These are phyloP conservation scores for Kuraishia piskuri DNA, from an alignment of 805 yeast genomes.

Conservation along the genomic window DNA sequence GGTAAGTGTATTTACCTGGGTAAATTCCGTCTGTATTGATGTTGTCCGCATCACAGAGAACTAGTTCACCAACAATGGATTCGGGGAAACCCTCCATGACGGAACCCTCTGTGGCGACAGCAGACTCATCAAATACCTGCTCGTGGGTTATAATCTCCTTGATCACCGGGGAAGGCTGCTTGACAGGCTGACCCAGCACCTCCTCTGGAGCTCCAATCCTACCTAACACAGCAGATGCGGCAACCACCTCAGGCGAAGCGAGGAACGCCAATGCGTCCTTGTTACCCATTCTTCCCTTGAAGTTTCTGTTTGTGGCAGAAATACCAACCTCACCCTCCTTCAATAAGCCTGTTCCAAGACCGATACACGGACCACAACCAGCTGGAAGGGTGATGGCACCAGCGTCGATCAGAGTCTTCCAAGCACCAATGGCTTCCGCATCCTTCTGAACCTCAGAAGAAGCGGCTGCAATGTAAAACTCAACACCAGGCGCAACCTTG, in stretches of 20 bases:
- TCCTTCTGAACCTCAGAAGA: constrained; percentile 88
- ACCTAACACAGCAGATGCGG: constrained; percentile 96
- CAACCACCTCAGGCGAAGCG: constrained; percentile 97
- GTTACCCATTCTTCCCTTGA: constrained; percentile 99
- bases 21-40: constrained; percentile 98
- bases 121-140: constrained; percentile 17
- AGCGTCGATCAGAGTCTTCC: constrained; percentile 83
- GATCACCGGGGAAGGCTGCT: constrained; percentile 39
- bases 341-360: constrained; percentile 88
- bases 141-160: constrained; percentile 27
- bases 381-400: constrained; percentile 96
- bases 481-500: constrained; percentile 82
- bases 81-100: constrained; percentile 89
- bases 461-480: constrained; percentile 97
- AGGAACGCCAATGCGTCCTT: constrained; percentile 92
- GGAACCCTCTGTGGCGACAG: constrained; percentile 44
- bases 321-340: constrained; percentile 97
- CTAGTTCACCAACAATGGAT: constrained; percentile 81
- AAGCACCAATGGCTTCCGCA: constrained; percentile 86
- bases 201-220: constrained; percentile 90
- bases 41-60: constrained; percentile 93
- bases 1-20: constrained; percentile 98
- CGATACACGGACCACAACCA: constrained; percentile 99
- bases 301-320: constrained; percentile 96
- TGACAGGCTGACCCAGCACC: constrained; percentile 49